These are phyloP conservation scores for Chaetomium globosum DNA, from an alignment of 2,329 filamentous ascomycete species.

Conservation along the genomic window DNA sequence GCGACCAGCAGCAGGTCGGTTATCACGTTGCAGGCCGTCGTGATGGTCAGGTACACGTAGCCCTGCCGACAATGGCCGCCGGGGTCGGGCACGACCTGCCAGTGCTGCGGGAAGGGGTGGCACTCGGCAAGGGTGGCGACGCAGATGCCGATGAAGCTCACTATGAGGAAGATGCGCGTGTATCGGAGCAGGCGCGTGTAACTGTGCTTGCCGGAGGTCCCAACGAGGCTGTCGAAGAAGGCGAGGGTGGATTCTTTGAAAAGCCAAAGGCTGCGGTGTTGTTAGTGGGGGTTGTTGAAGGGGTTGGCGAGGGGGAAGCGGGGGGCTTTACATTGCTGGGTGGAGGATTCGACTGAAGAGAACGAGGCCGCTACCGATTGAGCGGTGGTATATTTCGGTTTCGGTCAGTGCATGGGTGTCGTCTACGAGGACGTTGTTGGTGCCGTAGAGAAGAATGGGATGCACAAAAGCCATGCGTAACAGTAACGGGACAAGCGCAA, in stretches of 20 bases:
- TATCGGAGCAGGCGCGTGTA: conserved; percentile 70
- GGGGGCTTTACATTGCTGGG: conserved; percentile 67
- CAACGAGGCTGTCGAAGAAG: conserved; percentile 82
- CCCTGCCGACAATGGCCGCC: conserved; percentile 82
- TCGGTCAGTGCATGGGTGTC: conserved; percentile 46
- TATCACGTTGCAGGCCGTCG: conserved; percentile 80
- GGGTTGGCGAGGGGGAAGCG: not conserved
- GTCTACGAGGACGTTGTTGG: conserved; percentile 77
- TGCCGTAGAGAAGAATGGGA: conserved; percentile 79
- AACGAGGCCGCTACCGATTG: conserved; percentile 78
- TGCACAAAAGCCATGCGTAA: conserved; percentile 84
- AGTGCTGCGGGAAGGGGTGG: conserved; percentile 71
- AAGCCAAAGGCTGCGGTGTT: conserved; percentile 73
- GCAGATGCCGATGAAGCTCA: conserved; percentile 77
- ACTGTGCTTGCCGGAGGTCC: conserved; percentile 72
- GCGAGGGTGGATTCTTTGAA: conserved; percentile 87
- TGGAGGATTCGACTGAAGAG: conserved; percentile 82
- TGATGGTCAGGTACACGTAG: conserved; percentile 80
- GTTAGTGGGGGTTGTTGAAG: not conserved
- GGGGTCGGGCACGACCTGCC: conserved; percentile 81
- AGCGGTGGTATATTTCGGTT: conserved; percentile 62
- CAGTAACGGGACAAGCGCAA: conserved; percentile 77
- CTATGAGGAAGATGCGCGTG: conserved; percentile 72
- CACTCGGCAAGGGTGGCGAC: conserved; percentile 84
- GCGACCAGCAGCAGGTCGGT: conserved; percentile 85